Evolutionary conservation across 75 land plant species (phyloP).

Genomic region (Ceratopteris richardii): DNA sequence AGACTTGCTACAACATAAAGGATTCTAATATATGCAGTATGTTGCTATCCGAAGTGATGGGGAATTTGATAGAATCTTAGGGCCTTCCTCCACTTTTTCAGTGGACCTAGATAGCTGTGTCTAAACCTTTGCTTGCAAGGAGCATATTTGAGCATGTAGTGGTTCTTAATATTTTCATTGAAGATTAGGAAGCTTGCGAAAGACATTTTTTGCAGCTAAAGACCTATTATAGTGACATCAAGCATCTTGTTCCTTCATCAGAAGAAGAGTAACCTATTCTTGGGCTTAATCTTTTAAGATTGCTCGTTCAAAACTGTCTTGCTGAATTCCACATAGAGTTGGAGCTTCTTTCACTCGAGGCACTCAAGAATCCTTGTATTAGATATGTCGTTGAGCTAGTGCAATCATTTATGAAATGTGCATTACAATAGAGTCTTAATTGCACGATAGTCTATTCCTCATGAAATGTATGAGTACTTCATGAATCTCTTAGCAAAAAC

Average conservation of each 20-base stretch:
- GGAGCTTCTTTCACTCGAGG: conserved; percentile 69
- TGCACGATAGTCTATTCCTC: conserved; percentile 84
- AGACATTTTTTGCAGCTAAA: conserved; percentile 91
- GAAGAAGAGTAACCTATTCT: conserved; percentile 67
- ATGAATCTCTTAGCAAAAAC: conserved; percentile 97
- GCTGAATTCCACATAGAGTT: conserved; percentile 93
- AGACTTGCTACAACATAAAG: too few species aligned
- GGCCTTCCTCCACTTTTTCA: conserved; percentile 69
- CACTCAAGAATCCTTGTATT: conserved; percentile 75
- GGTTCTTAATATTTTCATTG: conserved; percentile 70
- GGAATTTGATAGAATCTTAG: conserved; percentile 46
- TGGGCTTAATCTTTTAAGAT: conserved; percentile 84
- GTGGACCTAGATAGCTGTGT: conserved; percentile 39
- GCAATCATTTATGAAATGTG: conserved; percentile 97
- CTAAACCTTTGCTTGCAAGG: conserved; percentile 67
- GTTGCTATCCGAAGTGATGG: too few species aligned
- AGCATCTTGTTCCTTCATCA: conserved; percentile 64
- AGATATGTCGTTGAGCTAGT: conserved; percentile 91
- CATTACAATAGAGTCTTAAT: conserved; percentile 85
- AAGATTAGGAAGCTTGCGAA: conserved; percentile 93
- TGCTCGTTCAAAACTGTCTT: conserved; percentile 87
- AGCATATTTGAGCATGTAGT: conserved; percentile 93
- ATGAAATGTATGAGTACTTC: conserved; percentile 84
- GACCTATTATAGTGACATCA: conserved; percentile 83
- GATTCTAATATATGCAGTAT: too few species aligned